These are phyloP conservation scores for Aspergillus sp. DNA, from an alignment of 2,329 filamentous ascomycete genomes.

Conservation along the genomic window DNA sequence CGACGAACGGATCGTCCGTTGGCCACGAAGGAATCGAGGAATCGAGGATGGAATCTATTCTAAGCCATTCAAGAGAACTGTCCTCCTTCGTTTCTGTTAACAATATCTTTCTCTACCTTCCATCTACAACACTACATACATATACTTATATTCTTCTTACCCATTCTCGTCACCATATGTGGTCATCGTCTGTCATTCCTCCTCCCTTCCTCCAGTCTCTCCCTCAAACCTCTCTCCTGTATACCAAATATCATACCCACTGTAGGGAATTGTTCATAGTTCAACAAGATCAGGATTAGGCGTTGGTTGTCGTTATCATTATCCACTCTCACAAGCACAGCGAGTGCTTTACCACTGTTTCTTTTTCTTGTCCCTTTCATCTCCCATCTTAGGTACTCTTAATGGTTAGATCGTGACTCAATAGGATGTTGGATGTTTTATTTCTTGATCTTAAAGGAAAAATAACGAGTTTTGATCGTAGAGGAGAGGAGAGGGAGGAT, in stretches of 20 bases:
- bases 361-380: background rate
- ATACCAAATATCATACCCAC: constrained; percentile 1
- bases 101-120: background rate
- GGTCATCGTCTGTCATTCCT: background rate
- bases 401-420: background rate
- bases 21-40: constrained; percentile 37
- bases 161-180: background rate
- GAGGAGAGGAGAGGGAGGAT: background rate
- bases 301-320: constrained; percentile 1
- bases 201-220: background rate
- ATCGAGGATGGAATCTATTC: constrained; percentile 46
- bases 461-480: no score
- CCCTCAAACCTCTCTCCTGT: background rate
- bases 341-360: constrained; percentile 1
- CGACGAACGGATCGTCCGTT: constrained; percentile 40
- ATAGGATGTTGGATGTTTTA: background rate
- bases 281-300: constrained; percentile 7
- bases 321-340: background rate
- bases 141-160: background rate
- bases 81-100: background rate
- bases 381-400: background rate
- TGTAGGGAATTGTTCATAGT: constrained; percentile 4
- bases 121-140: background rate
- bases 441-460: background rate
- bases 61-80: constrained; percentile 21